Conservation (phyloP, 2,329 filamentous ascomycete genomes). For the Mycosphaerelloides madeirae region DNA sequence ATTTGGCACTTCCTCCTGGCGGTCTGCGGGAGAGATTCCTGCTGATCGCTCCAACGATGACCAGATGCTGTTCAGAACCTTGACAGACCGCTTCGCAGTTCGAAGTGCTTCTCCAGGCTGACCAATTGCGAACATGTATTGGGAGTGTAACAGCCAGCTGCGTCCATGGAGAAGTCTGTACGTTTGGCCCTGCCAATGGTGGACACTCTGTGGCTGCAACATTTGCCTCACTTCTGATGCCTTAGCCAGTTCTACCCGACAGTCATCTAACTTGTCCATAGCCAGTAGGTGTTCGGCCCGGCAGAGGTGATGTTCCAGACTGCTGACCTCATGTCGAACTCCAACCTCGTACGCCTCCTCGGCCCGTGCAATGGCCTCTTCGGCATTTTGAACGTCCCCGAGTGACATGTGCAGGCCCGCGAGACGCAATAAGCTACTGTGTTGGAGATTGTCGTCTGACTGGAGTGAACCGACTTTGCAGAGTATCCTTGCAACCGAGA, state of each 20-base stretch:
- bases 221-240: slow-evolving; percentile 13
- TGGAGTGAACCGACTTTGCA: slow-evolving; percentile 5
- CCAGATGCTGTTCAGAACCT: slow-evolving; percentile 28
- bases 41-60: slow-evolving; percentile 17
- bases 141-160: slow-evolving; percentile 28
- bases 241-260: slow-evolving; percentile 14
- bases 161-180: slow-evolving; percentile 24
- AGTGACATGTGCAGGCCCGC: slow-evolving; percentile 55
- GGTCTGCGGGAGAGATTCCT: too few species aligned
- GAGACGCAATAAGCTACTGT: slow-evolving; percentile 36
- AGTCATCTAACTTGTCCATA: slow-evolving; percentile 19
- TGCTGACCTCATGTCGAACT: slow-evolving; percentile 41
- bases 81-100: slow-evolving; percentile 27
- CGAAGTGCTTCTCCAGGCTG: slow-evolving; percentile 19
- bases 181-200: slow-evolving; percentile 16
- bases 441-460: slow-evolving; percentile 24
- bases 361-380: slow-evolving; percentile 54
- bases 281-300: slow-evolving; percentile 20
- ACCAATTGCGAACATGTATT: slow-evolving; percentile 15
- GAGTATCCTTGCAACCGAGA: slow-evolving; percentile 14
- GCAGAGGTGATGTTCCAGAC: slow-evolving; percentile 36
- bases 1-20: background rate
- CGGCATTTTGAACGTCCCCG: slow-evolving; percentile 58
- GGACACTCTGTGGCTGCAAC: slow-evolving; percentile 15
- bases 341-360: slow-evolving; percentile 45